phyloP scores from a whole-genome alignment of 208 protist species.

The Trypanosoma vivax region DNA sequence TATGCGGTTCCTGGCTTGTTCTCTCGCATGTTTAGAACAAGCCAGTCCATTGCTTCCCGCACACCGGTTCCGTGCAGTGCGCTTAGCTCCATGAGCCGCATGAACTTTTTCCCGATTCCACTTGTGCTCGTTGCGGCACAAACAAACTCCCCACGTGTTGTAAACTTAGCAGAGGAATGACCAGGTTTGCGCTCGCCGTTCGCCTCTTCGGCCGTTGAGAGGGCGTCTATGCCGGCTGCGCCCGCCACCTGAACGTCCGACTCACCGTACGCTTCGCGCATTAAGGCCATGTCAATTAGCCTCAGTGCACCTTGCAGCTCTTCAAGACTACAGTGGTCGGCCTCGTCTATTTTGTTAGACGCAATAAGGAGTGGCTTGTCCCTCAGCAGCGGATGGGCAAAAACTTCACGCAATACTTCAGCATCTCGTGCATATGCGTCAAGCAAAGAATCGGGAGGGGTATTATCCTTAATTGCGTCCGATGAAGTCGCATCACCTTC shows the following conservation, averaged over 20 bases:
- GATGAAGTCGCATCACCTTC: neutral
- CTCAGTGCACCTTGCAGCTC: constrained; percentile 64
- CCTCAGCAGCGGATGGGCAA: constrained; percentile 72
- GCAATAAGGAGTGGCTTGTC: constrained; percentile 86
- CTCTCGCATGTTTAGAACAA: constrained; percentile 51
- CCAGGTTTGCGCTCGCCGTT: neutral
- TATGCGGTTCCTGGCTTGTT: neutral
- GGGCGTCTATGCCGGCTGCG: neutral
- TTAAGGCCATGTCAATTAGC: constrained; percentile 46
- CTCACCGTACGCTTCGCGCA: constrained; percentile 30
- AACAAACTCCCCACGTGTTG: neutral
- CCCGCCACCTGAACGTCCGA: neutral
- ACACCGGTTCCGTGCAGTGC: constrained; percentile 47
- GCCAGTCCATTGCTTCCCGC: constrained; percentile 65
- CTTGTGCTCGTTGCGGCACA: constrained; percentile 15
- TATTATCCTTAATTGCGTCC: neutral
- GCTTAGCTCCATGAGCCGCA: constrained; percentile 44
- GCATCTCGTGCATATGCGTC: constrained; percentile 30
- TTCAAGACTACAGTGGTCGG: constrained; percentile 36
- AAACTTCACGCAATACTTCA: constrained; percentile 55
- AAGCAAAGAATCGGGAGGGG: neutral
- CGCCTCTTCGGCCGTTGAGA: neutral
- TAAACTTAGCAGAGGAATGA: neutral
- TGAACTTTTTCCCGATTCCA: constrained; percentile 51
- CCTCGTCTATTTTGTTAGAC: constrained; percentile 91